Percentiles rank a stretch among this genome's conserved stretches.
These are phyloP conservation scores for Malus domestica DNA, from an alignment of 306 rosid species.

Conservation along the genomic window ASM211411v1 NC_041797.1:7681501-7682000, in stretches of 20 bases:
- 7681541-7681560: no score
- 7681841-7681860: no score
- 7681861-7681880: not conserved
- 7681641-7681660: not conserved
- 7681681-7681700: slow-evolving; percentile 80
- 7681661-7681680: no score
- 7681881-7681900: slow-evolving; percentile 22
- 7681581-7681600: no score
- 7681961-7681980: slow-evolving; percentile 88
- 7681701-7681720: slow-evolving; percentile 51
- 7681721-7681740: slow-evolving; percentile 89
- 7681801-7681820: slow-evolving; percentile 62
- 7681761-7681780: slow-evolving; percentile 44
- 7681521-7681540: no score
- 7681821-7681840: not conserved
- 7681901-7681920: slow-evolving; percentile 99
- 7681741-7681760: slow-evolving; percentile 54
- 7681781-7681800: slow-evolving; percentile 32
- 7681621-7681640: not conserved
- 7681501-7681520: no score
- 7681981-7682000: slow-evolving; percentile 69
- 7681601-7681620: not conserved
- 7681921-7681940: slow-evolving; percentile 63
- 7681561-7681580: no score
- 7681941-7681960: slow-evolving; percentile 13